Evolutionary conservation across 805 yeast species (phyloP), one percentile per base, ranked within the genome.

Genomic region (Kluyveromyces nonfermentans): DNA sequence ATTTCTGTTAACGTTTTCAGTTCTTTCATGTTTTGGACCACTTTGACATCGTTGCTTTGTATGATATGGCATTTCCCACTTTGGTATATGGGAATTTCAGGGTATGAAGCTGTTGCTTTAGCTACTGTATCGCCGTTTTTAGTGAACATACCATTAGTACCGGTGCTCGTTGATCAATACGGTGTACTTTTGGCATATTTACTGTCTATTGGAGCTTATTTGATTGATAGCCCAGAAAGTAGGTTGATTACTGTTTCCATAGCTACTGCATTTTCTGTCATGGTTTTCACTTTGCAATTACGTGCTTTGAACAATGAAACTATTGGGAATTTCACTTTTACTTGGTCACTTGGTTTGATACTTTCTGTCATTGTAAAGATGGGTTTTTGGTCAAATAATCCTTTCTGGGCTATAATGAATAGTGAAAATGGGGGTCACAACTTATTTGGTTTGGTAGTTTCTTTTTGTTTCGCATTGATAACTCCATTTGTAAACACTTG

Each of bases 81-180:
- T 49, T 93, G 98, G 98, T 77, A 84, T 59, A 88, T 93, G 97
- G 97, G 97, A 6, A 82, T 93, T 37, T 84, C 95, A 1, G 98
- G 98, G 4, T 89, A 85, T 60, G 98, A 93, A 65, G 83, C 83
- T 0, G 73, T 79, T 2, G 70, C 86, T 38, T 57, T 77, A 6
- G 66, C 78, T 18, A 67, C 80, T 33, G 43, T 78, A 9, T 72
- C 84, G 3, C 87, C 95, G 1, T 46, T 80, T 12, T 34, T 84
- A 2, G 64, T 83, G 21, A 63, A 64, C 4, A 50, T 80, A 14
- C 71, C 77, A 14, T 65, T 67, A n/a, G 28, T 53, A 35, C 52
- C 62, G 28, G 52, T 50, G 15, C 41, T 55, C 39, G 57, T 50
- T 20, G 48, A 52, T 32, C 59, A 59, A 33, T 59, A 58, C 43